A percentile compares a stretch with the other conserved stretches of the same genome.
Evolutionary conservation across 1,284 basidiomycete genomes (phyloP).

Genomic region (Trichosporon inkin): DNA sequence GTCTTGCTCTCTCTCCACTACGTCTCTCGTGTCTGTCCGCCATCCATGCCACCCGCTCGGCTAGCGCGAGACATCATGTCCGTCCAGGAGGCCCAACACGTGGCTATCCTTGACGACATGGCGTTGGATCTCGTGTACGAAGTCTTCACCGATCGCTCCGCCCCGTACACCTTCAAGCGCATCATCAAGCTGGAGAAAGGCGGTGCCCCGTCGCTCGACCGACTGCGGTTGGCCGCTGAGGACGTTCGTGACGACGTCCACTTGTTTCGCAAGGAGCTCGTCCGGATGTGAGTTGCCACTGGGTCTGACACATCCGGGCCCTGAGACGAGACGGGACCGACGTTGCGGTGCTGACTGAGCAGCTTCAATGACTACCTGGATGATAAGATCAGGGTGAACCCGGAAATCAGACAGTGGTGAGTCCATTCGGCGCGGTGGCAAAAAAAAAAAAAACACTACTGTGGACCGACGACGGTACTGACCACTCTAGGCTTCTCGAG

Average conservation of each 20-base stretch:
- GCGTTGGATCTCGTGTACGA: conserved; percentile 8
- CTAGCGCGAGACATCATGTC: conserved; percentile 6
- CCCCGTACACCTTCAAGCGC: conserved; percentile 9
- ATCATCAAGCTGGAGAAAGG: conserved; percentile 4
- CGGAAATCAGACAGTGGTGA: conserved; percentile 9
- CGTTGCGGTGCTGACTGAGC: not conserved
- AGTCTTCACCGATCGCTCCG: not conserved
- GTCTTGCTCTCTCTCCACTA: not conserved
- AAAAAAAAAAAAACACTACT: no score
- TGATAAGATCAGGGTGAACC: conserved; percentile 4
- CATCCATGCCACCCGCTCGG: not conserved
- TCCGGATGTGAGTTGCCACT: not conserved
- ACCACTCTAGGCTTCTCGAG: not conserved
- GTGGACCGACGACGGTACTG: not conserved
- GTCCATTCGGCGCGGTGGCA: not conserved
- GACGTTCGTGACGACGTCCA: not conserved
- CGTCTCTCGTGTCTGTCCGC: not conserved
- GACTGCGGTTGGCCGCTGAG: not conserved
- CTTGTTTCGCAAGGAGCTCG: conserved; percentile 10
- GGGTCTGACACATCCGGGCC: not conserved
- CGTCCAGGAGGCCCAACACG: conserved; percentile 9
- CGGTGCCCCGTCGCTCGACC: conserved; percentile 4
- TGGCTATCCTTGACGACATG: conserved; percentile 13
- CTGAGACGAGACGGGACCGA: not conserved
- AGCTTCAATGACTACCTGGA: not conserved